These are phyloP conservation scores for Sutorius australiensis DNA, from an alignment of 768 basidiomycete genomes.

Conservation along the genomic window DNA sequence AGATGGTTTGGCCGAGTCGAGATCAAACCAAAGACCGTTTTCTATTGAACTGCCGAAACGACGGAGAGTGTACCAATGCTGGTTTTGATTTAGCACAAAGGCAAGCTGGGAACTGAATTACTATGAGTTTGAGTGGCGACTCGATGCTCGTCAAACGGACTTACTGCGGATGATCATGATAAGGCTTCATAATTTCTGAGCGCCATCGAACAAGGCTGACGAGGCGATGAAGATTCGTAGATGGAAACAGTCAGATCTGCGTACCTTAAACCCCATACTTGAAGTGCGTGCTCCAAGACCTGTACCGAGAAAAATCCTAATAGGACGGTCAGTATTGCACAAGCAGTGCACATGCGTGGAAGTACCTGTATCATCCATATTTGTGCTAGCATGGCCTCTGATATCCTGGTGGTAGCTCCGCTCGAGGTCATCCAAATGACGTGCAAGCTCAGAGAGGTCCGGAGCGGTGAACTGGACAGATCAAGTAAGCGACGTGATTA, in stretches of 20 bases:
- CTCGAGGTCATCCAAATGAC: constrained; percentile 64
- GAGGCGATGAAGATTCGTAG: constrained; percentile 3
- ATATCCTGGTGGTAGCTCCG: constrained; percentile 50
- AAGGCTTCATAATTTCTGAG: constrained; percentile 73
- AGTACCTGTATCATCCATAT: constrained; percentile 90
- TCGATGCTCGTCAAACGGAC: constrained; percentile 15
- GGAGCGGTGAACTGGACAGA: constrained; percentile 65
- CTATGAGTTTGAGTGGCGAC: constrained; percentile 6
- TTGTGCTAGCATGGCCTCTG: constrained; percentile 50
- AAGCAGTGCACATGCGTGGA: neutral
- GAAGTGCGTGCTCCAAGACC: constrained; percentile 79
- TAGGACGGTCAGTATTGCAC: neutral
- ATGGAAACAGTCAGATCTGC: constrained; percentile 13
- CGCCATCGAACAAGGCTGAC: constrained; percentile 75
- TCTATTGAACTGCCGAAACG: constrained; percentile 60
- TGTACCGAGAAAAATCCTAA: constrained; percentile 90
- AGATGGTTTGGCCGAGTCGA: constrained; percentile 65
- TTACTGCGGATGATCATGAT: constrained; percentile 77
- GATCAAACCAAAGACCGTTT: constrained; percentile 81
- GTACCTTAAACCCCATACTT: constrained; percentile 81
- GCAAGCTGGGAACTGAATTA: constrained; percentile 67
- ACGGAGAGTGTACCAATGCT: constrained; percentile 88
- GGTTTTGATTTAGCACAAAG: constrained; percentile 81
- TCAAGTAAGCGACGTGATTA: constrained; percentile 9
- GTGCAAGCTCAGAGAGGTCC: constrained; percentile 74